These are phyloP conservation scores for Ophiostoma sp. DNA, from an alignment of 2,329 filamentous ascomycete genomes.

Conservation along the genomic window DNA sequence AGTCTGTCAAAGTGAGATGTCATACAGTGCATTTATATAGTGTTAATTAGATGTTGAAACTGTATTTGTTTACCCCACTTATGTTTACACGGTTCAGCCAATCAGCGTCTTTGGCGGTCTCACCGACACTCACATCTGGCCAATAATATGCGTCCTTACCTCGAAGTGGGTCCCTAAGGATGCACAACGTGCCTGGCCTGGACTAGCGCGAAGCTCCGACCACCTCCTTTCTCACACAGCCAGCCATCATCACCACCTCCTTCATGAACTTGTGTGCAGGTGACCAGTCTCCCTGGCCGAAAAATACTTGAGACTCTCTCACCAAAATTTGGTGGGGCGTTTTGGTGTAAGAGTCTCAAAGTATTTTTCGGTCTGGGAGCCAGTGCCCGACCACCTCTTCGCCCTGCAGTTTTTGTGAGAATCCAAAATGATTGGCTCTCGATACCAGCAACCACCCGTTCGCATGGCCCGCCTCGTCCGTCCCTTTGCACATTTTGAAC, in stretches of 20 bases:
- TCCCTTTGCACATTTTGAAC: too few species aligned
- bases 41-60: background rate
- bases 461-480: background rate
- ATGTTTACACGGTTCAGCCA: conserved; percentile 14
- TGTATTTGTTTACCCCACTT: background rate
- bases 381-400: background rate
- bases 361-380: too few species aligned
- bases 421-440: conserved; percentile 4
- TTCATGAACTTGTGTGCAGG: background rate
- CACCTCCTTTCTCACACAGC: background rate
- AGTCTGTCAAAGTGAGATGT: background rate
- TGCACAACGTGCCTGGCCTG: background rate
- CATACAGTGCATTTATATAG: background rate
- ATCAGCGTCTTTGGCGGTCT: background rate
- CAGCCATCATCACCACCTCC: background rate
- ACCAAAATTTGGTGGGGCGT: too few species aligned
- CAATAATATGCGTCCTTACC: background rate
- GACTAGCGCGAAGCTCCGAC: conserved; percentile 15
- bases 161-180: background rate
- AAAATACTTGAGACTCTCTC: too few species aligned
- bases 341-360: too few species aligned
- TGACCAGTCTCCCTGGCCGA: too few species aligned
- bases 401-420: background rate
- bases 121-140: conserved; percentile 5
- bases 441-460: background rate